A percentile compares a stretch with the other conserved stretches of the same genome.
phyloP scores from a whole-genome alignment of 2,329 filamentous ascomycete species.

The Cladosporium sp. region DNA sequence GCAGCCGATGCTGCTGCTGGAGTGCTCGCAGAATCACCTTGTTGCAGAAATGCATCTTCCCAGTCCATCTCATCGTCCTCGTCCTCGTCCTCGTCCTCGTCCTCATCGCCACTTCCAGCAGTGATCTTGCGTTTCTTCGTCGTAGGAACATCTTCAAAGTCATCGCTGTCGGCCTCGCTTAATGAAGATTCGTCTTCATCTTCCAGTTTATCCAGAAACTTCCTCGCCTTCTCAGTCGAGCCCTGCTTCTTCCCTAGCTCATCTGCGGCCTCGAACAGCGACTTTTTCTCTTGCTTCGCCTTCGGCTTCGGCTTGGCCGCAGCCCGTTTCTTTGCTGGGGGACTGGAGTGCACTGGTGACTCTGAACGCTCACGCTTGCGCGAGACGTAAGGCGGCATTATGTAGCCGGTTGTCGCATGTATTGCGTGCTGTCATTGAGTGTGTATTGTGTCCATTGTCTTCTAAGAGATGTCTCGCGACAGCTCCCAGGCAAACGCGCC shows the following conservation, averaged over 20 bases:
- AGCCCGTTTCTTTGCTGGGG: conserved; percentile 31
- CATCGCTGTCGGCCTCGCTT: conserved; percentile 43
- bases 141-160: conserved; percentile 46
- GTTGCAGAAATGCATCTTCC: conserved; percentile 50
- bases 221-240: conserved; percentile 27
- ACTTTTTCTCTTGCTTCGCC: conserved; percentile 29
- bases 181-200: conserved; percentile 38
- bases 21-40: conserved; percentile 11
- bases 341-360: conserved; percentile 32
- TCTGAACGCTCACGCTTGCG: conserved; percentile 61
- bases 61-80: conserved; percentile 59
- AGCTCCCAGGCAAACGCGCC: neutral
- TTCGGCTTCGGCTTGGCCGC: conserved; percentile 19
- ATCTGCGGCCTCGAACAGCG: conserved; percentile 44
- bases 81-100: conserved; percentile 49
- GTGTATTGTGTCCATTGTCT: neutral
- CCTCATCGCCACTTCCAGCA: conserved; percentile 46
- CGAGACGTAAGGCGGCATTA: conserved; percentile 65
- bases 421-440: neutral
- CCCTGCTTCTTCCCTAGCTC: conserved; percentile 28
- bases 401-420: conserved; percentile 6
- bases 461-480: neutral
- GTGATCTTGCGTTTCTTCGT: conserved; percentile 44
- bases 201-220: conserved; percentile 35
- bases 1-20: conserved; percentile 4